A percentile compares a stretch with the other conserved stretches of the same genome.
Evolutionary conservation across 2,329 filamentous ascomycete genomes (phyloP).

Genomic region (Aspergillus fumigatus): DNA sequence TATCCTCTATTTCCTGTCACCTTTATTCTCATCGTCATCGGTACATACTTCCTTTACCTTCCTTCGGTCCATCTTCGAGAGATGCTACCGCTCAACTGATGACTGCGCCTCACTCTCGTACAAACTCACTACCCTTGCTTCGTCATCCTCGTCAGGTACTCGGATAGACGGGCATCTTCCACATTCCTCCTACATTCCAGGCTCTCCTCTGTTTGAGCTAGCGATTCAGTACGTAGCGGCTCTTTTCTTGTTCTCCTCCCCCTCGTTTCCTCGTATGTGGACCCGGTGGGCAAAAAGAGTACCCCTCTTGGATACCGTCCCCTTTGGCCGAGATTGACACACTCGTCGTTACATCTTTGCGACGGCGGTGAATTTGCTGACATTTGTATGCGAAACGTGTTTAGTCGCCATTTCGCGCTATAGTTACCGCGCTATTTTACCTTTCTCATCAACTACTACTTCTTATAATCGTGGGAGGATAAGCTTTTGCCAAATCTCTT

Average conservation of each 20-base stretch:
- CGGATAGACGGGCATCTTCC: slow-evolving; percentile 14
- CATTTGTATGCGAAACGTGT: slow-evolving; percentile 14
- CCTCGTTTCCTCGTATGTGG: slow-evolving; percentile 11
- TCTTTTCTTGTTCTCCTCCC: slow-evolving; percentile 12
- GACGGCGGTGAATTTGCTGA: slow-evolving; percentile 16
- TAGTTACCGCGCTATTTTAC: slow-evolving; percentile 11
- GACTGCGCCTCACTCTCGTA: slow-evolving; percentile 12
- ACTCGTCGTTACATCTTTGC: background rate
- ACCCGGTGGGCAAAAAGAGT: background rate
- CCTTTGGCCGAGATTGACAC: background rate
- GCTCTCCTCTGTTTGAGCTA: background rate
- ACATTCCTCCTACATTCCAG: slow-evolving; percentile 13
- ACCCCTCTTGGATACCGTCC: background rate
- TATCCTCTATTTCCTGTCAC: slow-evolving; percentile 9
- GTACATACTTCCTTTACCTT: slow-evolving; percentile 1
- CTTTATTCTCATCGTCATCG: slow-evolving; percentile 9
- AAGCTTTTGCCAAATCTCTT: slow-evolving; percentile 12
- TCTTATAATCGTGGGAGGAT: slow-evolving; percentile 5
- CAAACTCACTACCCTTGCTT: slow-evolving; percentile 21
- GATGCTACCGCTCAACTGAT: slow-evolving; percentile 18
- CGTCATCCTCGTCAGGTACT: slow-evolving; percentile 17
- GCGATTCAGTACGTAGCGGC: background rate
- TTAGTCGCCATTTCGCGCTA: slow-evolving; percentile 15
- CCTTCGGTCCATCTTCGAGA: slow-evolving; percentile 8
- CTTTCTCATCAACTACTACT: slow-evolving; percentile 1